Percentiles rank a stretch among this genome's conserved stretches.
phyloP scores from a whole-genome alignment of 2,329 filamentous ascomycete genomes.

The Chrysoporthe puriensis region DNA sequence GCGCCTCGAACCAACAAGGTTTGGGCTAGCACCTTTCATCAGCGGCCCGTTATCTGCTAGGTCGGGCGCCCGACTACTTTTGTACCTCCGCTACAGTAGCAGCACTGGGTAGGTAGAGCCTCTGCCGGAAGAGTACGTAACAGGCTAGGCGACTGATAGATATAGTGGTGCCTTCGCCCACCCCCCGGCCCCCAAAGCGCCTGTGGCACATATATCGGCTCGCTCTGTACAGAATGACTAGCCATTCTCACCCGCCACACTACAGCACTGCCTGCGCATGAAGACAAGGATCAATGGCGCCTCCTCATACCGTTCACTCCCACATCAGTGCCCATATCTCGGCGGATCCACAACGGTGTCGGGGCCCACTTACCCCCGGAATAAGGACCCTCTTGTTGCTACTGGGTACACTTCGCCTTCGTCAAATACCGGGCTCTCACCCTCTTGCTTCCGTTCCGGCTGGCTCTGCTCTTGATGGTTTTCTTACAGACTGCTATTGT shows the following conservation, averaged over 20 bases:
- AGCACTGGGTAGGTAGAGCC: background rate
- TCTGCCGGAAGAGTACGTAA: background rate
- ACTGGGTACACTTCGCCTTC: background rate
- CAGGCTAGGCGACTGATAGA: background rate
- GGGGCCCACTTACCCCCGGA: conserved; percentile 3
- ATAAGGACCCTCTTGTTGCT: conserved; percentile 4
- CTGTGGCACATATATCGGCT: background rate
- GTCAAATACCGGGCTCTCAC: conserved; percentile 13
- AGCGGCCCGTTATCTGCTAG: background rate
- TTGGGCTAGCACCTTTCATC: background rate
- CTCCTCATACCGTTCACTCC: conserved; percentile 2
- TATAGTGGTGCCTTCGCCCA: background rate
- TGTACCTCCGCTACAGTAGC: background rate
- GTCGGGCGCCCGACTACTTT: background rate
- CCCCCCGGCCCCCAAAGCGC: background rate
- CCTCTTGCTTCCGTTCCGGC: conserved; percentile 3
- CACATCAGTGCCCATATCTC: background rate
- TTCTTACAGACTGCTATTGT: background rate
- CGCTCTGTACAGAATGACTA: background rate
- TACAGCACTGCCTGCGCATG: background rate
- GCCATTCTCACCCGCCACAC: background rate
- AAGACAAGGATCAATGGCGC: background rate
- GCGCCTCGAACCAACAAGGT: too few relatives aligned
- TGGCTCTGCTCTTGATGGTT: background rate
- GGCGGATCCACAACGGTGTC: conserved; percentile 15